A percentile compares a stretch with the other conserved stretches of the same genome.
These are phyloP conservation scores for Chlorella sp. DNA, from an alignment of 139 green algal genomes.

Conservation along the genomic window DNA sequence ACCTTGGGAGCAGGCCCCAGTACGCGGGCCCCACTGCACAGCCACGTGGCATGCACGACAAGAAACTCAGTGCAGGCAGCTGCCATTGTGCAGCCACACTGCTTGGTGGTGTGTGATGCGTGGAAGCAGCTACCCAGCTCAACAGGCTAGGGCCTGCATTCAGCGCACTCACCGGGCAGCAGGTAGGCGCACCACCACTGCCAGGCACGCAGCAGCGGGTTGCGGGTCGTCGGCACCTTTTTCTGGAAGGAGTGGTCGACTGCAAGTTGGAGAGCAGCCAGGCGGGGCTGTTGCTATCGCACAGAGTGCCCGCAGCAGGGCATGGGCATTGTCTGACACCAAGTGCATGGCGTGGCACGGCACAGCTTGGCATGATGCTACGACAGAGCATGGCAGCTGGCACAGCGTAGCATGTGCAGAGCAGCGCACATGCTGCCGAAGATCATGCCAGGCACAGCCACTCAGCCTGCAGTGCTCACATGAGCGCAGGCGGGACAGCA, in stretches of 20 bases:
- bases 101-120: no score
- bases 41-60: no score
- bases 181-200: slow-evolving; percentile 9
- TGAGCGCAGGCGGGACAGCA: background rate
- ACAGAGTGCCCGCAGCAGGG: no score
- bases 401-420: background rate
- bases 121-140: no score
- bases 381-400: background rate
- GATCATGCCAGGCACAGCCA: background rate
- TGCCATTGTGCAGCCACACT: no score
- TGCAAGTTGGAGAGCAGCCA: background rate
- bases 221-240: background rate
- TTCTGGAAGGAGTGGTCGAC: background rate
- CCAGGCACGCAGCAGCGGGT: background rate
- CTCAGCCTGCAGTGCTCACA: background rate
- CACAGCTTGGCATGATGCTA: background rate
- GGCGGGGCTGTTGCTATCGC: no score
- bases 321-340: no score
- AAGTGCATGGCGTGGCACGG: background rate
- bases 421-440: no score
- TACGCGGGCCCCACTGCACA: no score
- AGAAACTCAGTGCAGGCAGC: no score
- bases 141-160: no score
- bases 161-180: background rate
- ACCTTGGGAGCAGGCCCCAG: no score